These are phyloP conservation scores for Fusarium irregulare DNA, from an alignment of 2,329 filamentous ascomycete genomes.

Conservation along the genomic window DNA sequence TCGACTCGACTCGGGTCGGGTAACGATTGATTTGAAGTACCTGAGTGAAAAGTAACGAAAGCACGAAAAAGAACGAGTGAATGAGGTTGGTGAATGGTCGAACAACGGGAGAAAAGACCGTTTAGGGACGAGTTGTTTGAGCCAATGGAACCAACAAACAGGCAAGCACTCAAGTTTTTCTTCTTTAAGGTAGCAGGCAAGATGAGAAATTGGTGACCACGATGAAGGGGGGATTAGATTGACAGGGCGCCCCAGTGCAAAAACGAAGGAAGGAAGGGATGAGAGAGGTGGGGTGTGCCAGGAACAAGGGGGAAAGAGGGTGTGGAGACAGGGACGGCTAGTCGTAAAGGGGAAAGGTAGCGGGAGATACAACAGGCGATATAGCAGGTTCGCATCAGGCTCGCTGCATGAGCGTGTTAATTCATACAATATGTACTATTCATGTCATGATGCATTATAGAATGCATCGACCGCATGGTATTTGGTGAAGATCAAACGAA, in stretches of 20 bases:
- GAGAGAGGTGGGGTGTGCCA: slow-evolving; percentile 40
- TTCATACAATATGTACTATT: not conserved
- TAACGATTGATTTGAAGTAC: not conserved
- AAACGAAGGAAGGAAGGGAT: slow-evolving; percentile 32
- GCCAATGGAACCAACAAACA: slow-evolving; percentile 24
- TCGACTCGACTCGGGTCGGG: slow-evolving; percentile 2
- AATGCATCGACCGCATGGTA: not conserved
- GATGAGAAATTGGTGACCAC: slow-evolving; percentile 45
- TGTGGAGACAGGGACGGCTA: slow-evolving; percentile 31
- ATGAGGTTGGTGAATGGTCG: slow-evolving; percentile 29
- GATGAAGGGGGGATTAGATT: slow-evolving; percentile 47
- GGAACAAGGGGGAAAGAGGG: slow-evolving; percentile 27
- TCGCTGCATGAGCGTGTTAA: slow-evolving; percentile 2
- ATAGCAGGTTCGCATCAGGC: not conserved
- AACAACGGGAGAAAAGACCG: slow-evolving; percentile 25
- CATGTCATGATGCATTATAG: not conserved
- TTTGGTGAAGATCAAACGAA: not conserved
- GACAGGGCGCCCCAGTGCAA: slow-evolving; percentile 37
- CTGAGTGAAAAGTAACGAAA: slow-evolving; percentile 23
- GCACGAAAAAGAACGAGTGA: slow-evolving; percentile 33
- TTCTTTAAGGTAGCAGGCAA: slow-evolving; percentile 19
- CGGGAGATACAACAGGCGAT: slow-evolving; percentile 17
- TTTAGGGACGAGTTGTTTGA: slow-evolving; percentile 31
- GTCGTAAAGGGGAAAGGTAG: slow-evolving; percentile 25
- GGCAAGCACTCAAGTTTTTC: slow-evolving; percentile 33